Base-by-base conservation (phyloP, 2,329 filamentous ascomycete species). In the Pseudocercospora macadamiae region DNA sequence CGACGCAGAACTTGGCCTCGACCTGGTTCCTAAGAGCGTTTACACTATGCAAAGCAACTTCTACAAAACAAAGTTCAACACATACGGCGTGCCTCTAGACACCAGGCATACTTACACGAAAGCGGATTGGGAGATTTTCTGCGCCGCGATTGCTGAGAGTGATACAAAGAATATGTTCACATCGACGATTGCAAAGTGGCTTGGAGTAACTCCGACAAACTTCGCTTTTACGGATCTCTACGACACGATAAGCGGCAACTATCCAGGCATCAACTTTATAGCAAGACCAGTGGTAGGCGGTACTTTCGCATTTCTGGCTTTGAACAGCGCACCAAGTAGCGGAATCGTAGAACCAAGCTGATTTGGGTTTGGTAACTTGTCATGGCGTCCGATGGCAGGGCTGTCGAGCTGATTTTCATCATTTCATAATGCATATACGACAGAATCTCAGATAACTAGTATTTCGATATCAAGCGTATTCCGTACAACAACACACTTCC, bases 11-110 rank as follows among this genome's bases (percentile, higher is more conserved):
- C 70, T 85, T 23, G 70, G 72, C 6, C 69, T 82, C 14, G 66
- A 76, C 25, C 70, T 84, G 26, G 79, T 85, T 3, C 82, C 82
- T 0, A 70, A 80, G 37, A 74, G 70, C 12, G 74, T 85, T 39
- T 85, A 83, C 70, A 74, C 80, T 53, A 80, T 80, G 71, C 82
- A 84, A 68, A 80, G 75, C 51, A 63, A 65, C n/a, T 84, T 83
- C 68, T 85, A 85, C 69, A 79, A 78, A 4, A 82, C 79, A 0
- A 73, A 82, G 21, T 74, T 75, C 26, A 67, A 77, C 30, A 68
- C 65, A 3, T 84, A 79, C 59, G 82, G 82, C 28, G 80, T 84
- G 5, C 80, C 81, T 2, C 74, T 84, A 12, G 82, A 84, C 60
- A 82, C 81, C 2, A 71, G 82, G 2, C 78, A 82, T 61, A 72